These are phyloP conservation scores for Kluyveromyces nonfermentans DNA, from an alignment of 805 yeast species.

Conservation along the genomic window DNA sequence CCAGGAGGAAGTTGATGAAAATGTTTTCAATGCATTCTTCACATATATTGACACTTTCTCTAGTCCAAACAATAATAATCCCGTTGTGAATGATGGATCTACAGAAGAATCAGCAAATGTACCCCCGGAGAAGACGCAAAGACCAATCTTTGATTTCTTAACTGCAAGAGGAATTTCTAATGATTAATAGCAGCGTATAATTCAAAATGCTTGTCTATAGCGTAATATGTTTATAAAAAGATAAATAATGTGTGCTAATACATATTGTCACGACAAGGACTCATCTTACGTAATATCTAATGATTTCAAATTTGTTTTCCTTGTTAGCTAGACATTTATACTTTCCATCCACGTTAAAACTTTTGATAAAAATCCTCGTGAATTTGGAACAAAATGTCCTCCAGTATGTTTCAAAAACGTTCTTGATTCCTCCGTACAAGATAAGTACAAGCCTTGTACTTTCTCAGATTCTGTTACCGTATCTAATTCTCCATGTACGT, in stretches of 20 bases:
- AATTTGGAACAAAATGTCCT: slow-evolving; percentile 92
- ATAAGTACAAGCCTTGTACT: slow-evolving; percentile 46
- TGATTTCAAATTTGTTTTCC: too few species aligned
- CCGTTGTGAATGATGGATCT: slow-evolving; percentile 31
- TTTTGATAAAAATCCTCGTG: slow-evolving; percentile 38
- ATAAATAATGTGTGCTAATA: too few species aligned
- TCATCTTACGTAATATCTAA: too few species aligned
- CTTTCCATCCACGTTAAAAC: slow-evolving; percentile 28
- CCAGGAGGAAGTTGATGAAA: slow-evolving; percentile 79
- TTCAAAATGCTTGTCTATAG: too few species aligned
- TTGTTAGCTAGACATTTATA: slow-evolving; percentile 1
- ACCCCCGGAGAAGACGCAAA: slow-evolving; percentile 15
- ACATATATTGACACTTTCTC: slow-evolving; percentile 79
- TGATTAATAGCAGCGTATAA: background rate
- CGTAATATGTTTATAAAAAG: too few species aligned
- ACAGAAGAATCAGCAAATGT: slow-evolving; percentile 2
- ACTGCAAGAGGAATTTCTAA: slow-evolving; percentile 32
- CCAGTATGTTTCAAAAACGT: slow-evolving; percentile 73
- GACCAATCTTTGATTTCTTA: slow-evolving; percentile 33
- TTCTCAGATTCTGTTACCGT: slow-evolving; percentile 75
- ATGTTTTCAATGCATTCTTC: slow-evolving; percentile 83
- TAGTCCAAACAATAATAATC: slow-evolving; percentile 4
- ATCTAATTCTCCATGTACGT: slow-evolving; percentile 82
- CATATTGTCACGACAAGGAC: too few species aligned
- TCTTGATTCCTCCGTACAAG: slow-evolving; percentile 36